These are phyloP conservation scores for Ceratobasidium sp. DNA, from an alignment of 1,284 basidiomycete species.

Conservation along the genomic window DNA sequence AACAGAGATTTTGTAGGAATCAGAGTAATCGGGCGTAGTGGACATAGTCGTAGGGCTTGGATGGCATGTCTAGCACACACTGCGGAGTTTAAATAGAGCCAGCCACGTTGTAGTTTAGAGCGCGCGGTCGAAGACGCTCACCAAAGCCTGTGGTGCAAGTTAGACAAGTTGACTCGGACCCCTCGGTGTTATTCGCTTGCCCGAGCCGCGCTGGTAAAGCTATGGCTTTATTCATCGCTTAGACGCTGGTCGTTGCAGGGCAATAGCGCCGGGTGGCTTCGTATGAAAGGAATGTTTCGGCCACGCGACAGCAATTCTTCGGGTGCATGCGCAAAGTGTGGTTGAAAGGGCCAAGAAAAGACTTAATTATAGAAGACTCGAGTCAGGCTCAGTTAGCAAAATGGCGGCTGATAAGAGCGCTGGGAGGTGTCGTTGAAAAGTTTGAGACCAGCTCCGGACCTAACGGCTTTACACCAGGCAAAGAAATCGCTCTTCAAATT, in stretches of 20 bases:
- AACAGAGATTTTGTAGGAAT: constrained; percentile 10
- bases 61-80: neutral
- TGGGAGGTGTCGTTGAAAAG: too few relatives aligned
- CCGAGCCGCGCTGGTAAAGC: neutral
- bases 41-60: neutral
- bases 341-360: too few relatives aligned
- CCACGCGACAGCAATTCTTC: too few relatives aligned
- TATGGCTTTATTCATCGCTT: too few relatives aligned
- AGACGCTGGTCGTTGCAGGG: neutral
- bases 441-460: too few relatives aligned
- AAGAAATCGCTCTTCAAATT: too few relatives aligned
- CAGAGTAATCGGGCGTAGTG: neutral
- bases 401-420: too few relatives aligned
- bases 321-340: too few relatives aligned
- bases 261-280: neutral
- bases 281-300: neutral
- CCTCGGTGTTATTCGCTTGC: neutral
- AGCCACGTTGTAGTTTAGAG: neutral
- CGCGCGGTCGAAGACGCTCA: neutral
- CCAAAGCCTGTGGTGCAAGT: neutral
- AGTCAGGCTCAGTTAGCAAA: too few relatives aligned
- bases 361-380: too few relatives aligned
- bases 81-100: neutral
- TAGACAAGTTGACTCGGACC: neutral
- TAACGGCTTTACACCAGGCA: too few relatives aligned